Evolutionary conservation across 2,329 filamentous ascomycete genomes (phyloP).

Genomic region (Didymosphaeria variabile): DNA sequence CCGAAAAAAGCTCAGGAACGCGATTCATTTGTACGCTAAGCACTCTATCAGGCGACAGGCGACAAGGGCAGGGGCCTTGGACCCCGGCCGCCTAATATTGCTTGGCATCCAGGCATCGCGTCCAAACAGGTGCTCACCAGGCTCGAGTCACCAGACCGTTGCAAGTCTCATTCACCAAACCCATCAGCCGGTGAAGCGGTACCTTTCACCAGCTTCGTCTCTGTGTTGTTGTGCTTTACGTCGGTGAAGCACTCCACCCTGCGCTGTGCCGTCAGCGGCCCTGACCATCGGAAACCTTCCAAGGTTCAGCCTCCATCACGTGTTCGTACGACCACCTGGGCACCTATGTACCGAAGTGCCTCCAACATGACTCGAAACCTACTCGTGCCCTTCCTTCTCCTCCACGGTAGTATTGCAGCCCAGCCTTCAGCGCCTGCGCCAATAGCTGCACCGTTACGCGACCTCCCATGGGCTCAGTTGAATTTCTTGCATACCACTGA

Average conservation of each 20-base stretch:
- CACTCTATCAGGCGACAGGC: neutral
- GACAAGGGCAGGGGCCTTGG: neutral
- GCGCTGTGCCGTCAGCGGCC: neutral
- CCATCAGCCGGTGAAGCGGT: neutral
- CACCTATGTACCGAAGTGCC: neutral
- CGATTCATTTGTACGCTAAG: slow-evolving; percentile 18
- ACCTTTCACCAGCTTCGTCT: neutral
- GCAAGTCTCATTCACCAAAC: slow-evolving; percentile 1
- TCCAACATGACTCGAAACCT: slow-evolving; percentile 30
- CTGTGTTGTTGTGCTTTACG: neutral
- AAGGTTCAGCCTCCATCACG: neutral
- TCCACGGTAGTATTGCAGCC: slow-evolving; percentile 59
- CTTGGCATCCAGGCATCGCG: slow-evolving; percentile 1
- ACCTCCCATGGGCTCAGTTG: slow-evolving; percentile 89
- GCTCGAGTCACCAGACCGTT: neutral
- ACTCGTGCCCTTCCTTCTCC: slow-evolving; percentile 26
- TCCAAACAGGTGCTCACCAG: neutral
- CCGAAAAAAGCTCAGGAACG: slow-evolving; percentile 32
- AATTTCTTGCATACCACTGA: slow-evolving; percentile 73
- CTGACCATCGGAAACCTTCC: neutral
- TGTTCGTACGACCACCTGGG: neutral
- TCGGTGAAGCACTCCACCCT: neutral
- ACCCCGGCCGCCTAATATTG: neutral
- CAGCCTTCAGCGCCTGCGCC: slow-evolving; percentile 86
- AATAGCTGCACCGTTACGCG: slow-evolving; percentile 80